A percentile compares a stretch with the other conserved stretches of the same genome.
Conservation (phyloP, 140 eudicot species). For the Stevia rebaudiana region DNA sequence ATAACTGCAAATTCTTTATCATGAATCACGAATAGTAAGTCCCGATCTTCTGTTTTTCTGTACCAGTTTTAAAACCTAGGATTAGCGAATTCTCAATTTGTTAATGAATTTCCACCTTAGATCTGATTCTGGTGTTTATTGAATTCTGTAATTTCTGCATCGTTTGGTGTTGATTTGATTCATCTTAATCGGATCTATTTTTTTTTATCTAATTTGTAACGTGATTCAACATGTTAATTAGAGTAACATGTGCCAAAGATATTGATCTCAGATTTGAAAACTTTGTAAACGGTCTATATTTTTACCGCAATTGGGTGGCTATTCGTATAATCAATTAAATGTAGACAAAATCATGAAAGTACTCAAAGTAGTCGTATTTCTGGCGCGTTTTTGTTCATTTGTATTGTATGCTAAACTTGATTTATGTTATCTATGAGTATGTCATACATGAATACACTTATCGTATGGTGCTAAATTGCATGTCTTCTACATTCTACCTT, state of each 20-base stretch:
- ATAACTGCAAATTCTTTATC: slow-evolving; percentile 14
- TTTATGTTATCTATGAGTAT: not conserved
- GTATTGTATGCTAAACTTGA: not conserved
- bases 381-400: not conserved
- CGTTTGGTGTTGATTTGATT: slow-evolving; percentile 12
- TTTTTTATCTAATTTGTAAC: not conserved
- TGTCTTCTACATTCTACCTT: not conserved
- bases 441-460: not conserved
- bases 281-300: not conserved
- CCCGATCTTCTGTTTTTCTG: slow-evolving; percentile 4
- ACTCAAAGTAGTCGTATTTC: not conserved
- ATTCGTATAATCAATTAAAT: not conserved
- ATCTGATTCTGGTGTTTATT: slow-evolving; percentile 11
- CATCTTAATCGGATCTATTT: slow-evolving; percentile 16
- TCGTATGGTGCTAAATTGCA: not conserved
- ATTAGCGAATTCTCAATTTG: not conserved
- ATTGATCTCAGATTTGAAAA: slow-evolving; percentile 8
- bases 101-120: not conserved
- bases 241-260: not conserved
- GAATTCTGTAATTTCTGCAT: not conserved
- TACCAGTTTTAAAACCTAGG: not conserved
- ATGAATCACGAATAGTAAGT: slow-evolving; percentile 45
- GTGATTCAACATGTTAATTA: not conserved
- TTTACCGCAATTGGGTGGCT: not conserved
- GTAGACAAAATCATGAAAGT: not conserved